Evolutionary conservation across 441 rosid genomes (phyloP).

Genomic region (Francoa sonchifolia): DNA sequence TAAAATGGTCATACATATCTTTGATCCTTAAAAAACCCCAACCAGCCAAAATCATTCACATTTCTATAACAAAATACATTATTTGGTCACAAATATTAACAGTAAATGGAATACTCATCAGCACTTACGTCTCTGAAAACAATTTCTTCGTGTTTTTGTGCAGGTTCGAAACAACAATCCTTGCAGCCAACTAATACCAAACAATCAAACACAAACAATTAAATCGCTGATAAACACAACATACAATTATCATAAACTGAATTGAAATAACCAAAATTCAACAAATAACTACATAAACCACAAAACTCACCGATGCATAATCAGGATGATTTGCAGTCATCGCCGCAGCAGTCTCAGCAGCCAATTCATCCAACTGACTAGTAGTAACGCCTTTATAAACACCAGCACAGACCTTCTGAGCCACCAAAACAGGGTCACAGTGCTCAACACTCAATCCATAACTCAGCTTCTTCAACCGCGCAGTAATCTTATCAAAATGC

Average conservation of each 20-base stretch:
- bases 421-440: constrained; percentile 84
- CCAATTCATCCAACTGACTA: constrained; percentile 90
- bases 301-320: constrained; percentile 67
- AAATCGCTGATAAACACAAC: neutral
- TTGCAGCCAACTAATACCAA: constrained; percentile 75
- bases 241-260: neutral
- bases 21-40: constrained; percentile 41
- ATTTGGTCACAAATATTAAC: neutral
- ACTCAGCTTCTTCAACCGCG: constrained; percentile 83
- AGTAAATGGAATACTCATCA: neutral
- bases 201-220: neutral
- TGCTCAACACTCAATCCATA: constrained; percentile 84
- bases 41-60: no score
- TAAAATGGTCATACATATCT: constrained; percentile 62
- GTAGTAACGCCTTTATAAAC: constrained; percentile 95
- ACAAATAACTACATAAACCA: no score
- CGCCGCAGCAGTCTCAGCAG: constrained; percentile 95
- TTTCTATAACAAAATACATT: no score
- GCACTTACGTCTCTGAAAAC: constrained; percentile 78
- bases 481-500: constrained; percentile 90
- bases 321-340: constrained; percentile 91
- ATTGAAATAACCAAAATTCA: neutral
- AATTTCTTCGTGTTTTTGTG: constrained; percentile 76
- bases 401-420: constrained; percentile 96
- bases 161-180: constrained; percentile 82